Evolutionary conservation across 225 moss, liverwort and hornwort species (phyloP).

Genomic region (Polytrichum commune): DNA sequence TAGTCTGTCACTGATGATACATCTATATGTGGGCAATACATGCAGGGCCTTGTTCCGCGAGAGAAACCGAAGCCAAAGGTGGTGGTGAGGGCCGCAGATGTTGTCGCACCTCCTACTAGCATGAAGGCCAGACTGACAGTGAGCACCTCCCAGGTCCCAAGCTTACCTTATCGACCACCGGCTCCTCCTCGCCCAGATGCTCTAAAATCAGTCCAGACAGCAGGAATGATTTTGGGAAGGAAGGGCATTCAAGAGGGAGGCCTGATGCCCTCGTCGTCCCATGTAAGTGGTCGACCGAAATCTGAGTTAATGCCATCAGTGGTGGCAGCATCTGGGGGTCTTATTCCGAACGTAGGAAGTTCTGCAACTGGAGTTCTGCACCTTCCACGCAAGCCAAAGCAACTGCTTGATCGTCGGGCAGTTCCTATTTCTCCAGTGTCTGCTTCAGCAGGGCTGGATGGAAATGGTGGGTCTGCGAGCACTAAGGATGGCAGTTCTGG

Average conservation of each 20-base stretch:
- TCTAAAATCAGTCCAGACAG: slow-evolving; percentile 59
- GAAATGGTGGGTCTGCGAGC: slow-evolving; percentile 41
- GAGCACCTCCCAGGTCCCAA: slow-evolving; percentile 57
- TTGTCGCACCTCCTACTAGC: slow-evolving; percentile 57
- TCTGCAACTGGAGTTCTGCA: slow-evolving; percentile 37
- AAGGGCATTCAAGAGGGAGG: slow-evolving; percentile 67
- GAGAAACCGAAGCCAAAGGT: slow-evolving; percentile 71
- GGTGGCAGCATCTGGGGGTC: slow-evolving; percentile 30
- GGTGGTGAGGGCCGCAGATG: slow-evolving; percentile 79
- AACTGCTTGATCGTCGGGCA: slow-evolving; percentile 87
- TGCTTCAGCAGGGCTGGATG: slow-evolving; percentile 43
- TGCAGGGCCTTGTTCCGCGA: slow-evolving; percentile 45
- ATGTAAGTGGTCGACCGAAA: slow-evolving; percentile 47
- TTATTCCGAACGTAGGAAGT: slow-evolving; percentile 41
- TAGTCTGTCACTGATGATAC: neutral
- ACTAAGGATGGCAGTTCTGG: slow-evolving; percentile 66
- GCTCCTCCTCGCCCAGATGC: slow-evolving; percentile 69
- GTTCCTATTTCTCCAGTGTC: slow-evolving; percentile 78
- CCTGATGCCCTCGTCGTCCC: slow-evolving; percentile 36
- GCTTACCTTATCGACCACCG: slow-evolving; percentile 78
- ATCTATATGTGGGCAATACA: slow-evolving; percentile 1
- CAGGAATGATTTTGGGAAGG: slow-evolving; percentile 75
- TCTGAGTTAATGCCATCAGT: slow-evolving; percentile 42
- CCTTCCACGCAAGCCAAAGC: slow-evolving; percentile 79
- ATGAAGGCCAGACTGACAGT: slow-evolving; percentile 68